phyloP scores from a whole-genome alignment of 2,329 filamentous ascomycete genomes.

The Talaromyces pinophilus region DNA sequence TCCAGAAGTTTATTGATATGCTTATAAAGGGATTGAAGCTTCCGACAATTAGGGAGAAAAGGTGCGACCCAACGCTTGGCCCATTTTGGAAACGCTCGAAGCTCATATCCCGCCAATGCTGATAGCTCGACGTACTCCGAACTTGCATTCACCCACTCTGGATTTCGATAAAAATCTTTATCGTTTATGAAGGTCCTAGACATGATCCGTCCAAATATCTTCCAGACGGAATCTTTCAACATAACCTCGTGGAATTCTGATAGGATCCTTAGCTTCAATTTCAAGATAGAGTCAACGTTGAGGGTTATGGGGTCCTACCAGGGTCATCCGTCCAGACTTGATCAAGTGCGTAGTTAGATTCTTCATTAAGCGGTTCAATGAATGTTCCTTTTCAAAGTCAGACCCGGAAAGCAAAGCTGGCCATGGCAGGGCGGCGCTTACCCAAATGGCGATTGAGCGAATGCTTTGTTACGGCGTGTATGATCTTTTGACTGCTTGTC shows the following conservation, averaged over 20 bases:
- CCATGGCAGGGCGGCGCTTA: background rate
- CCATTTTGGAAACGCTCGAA: constrained; percentile 9
- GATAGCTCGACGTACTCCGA: constrained; percentile 20
- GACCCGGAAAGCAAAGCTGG: background rate
- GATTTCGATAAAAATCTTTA: constrained; percentile 20
- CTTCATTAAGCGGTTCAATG: constrained; percentile 9
- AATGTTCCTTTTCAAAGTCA: background rate
- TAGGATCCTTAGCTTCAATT: background rate
- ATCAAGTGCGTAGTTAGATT: constrained; percentile 5
- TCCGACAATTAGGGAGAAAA: constrained; percentile 3
- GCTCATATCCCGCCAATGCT: constrained; percentile 6
- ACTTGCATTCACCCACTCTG: constrained; percentile 18
- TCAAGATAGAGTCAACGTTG: background rate
- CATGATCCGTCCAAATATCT: constrained; percentile 4
- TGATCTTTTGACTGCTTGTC: constrained; percentile 9
- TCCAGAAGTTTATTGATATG: constrained; percentile 3
- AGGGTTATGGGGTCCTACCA: background rate
- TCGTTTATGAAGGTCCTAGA: constrained; percentile 5
- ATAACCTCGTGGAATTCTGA: constrained; percentile 4
- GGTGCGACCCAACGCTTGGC: constrained; percentile 6
- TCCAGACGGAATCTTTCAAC: constrained; percentile 8
- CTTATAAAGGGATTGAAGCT: background rate
- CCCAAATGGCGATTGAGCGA: constrained; percentile 4
- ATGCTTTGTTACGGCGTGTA: constrained; percentile 14
- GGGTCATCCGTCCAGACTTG: constrained; percentile 3